Percentiles rank a stretch among this genome's conserved stretches.
Conservation (phyloP, 2,329 filamentous ascomycete species). For the Fonsecaea monophora region DNA sequence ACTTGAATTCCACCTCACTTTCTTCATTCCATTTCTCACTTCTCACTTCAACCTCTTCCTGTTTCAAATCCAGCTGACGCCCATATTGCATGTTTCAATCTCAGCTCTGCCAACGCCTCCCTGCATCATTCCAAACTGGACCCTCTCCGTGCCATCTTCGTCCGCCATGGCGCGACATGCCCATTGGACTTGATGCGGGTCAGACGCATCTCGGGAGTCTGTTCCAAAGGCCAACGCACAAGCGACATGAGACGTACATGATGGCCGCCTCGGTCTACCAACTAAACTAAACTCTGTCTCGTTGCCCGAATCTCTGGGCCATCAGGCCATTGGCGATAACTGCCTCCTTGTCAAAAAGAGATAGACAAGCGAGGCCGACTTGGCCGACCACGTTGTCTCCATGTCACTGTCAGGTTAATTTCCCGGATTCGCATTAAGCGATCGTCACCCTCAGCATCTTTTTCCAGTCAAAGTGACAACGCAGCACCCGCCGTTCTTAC, state of each 20-base stretch:
- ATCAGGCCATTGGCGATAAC: not conserved
- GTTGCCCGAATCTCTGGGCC: conserved; percentile 11
- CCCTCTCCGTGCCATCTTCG: not conserved
- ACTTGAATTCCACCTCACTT: not conserved
- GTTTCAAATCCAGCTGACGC: not conserved
- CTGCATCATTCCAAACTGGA: not conserved
- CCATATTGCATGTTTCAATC: not conserved
- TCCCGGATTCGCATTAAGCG: conserved; percentile 7
- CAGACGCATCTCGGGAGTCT: conserved; percentile 19
- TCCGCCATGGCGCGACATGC: not conserved
- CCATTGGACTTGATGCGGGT: conserved; percentile 8
- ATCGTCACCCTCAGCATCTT: conserved; percentile 20
- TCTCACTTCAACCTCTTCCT: not conserved
- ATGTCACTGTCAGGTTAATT: conserved; percentile 13
- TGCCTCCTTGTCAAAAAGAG: not conserved
- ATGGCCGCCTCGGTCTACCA: not conserved
- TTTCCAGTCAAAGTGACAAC: conserved; percentile 22
- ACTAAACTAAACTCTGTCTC: conserved; percentile 3
- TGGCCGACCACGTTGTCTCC: conserved; percentile 6
- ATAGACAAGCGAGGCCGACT: not conserved
- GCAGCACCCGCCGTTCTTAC: conserved; percentile 25
- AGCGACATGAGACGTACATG: conserved; percentile 17
- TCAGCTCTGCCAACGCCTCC: not conserved
- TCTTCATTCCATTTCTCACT: not conserved
- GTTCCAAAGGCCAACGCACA: conserved; percentile 24